Conservation (phyloP, 768 basidiomycete species). For the Lentinula lateritia region DNA sequence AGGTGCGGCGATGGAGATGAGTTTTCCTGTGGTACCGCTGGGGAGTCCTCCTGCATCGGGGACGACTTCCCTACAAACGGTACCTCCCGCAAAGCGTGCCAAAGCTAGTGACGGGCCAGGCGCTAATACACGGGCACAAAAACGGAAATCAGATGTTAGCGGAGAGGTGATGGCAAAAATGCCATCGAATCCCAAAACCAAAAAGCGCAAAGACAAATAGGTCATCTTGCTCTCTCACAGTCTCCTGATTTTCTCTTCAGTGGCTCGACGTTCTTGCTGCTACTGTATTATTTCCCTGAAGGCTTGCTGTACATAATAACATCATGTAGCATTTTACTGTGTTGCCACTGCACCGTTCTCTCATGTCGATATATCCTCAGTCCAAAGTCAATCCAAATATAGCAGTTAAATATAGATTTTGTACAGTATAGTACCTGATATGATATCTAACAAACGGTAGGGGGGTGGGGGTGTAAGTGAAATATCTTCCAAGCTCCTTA, state of each 20-base stretch:
- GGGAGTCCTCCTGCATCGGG: not conserved
- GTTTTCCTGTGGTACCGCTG: not conserved
- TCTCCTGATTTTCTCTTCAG: not conserved
- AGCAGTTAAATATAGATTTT: not conserved
- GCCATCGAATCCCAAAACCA: not conserved
- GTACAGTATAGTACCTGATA: not conserved
- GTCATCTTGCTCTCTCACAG: not conserved
- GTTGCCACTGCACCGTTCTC: too few species aligned
- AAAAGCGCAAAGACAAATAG: conserved; percentile 7
- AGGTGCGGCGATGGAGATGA: not conserved
- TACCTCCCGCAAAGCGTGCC: not conserved
- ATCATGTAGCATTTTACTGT: not conserved
- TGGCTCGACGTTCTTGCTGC: too few species aligned
- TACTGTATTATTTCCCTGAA: not conserved
- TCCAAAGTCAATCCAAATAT: not conserved
- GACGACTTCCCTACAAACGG: not conserved
- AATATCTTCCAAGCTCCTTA: too few species aligned
- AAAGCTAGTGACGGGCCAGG: not conserved
- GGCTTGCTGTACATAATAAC: not conserved
- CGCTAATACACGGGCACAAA: not conserved
- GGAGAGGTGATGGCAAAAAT: not conserved
- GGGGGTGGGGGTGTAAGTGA: too few species aligned
- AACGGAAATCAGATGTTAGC: conserved; percentile 5
- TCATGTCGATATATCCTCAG: not conserved
- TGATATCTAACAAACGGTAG: not conserved